phyloP scores from a whole-genome alignment of 305 asterid genomes.

The Fraxinus angustifolia region DNA sequence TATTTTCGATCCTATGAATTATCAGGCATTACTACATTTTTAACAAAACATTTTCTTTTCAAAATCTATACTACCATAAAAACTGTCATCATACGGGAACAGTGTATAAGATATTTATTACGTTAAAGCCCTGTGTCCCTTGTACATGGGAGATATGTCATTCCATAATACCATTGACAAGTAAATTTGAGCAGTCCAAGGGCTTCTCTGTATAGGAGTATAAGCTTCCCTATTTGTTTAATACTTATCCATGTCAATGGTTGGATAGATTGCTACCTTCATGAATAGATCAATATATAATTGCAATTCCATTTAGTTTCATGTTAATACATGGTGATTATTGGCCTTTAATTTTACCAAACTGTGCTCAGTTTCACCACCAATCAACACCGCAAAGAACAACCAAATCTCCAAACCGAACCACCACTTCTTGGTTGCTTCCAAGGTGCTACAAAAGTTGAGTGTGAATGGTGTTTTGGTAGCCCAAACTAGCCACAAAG shows the following conservation, averaged over 20 bases:
- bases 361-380: no score
- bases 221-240: not conserved
- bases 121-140: slow-evolving; percentile 5
- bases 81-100: not conserved
- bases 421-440: no score
- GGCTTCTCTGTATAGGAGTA: not conserved
- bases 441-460: no score
- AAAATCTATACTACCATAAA: not conserved
- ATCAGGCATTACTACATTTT: slow-evolving; percentile 2
- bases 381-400: no score
- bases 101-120: slow-evolving; percentile 14
- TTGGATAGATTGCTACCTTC: slow-evolving; percentile 15
- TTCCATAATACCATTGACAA: not conserved
- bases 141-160: slow-evolving; percentile 6
- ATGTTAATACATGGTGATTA: not conserved
- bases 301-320: not conserved
- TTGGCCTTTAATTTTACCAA: no score
- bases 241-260: not conserved
- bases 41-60: not conserved
- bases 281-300: slow-evolving; percentile 7
- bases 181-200: not conserved
- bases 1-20: not conserved
- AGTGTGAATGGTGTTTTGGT: no score
- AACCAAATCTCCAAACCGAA: no score
- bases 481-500: no score